A percentile compares a stretch with the other conserved stretches of the same genome.
Evolutionary conservation across 2,329 filamentous ascomycete genomes (phyloP).

Genomic region (Dothistroma septosporum): DNA sequence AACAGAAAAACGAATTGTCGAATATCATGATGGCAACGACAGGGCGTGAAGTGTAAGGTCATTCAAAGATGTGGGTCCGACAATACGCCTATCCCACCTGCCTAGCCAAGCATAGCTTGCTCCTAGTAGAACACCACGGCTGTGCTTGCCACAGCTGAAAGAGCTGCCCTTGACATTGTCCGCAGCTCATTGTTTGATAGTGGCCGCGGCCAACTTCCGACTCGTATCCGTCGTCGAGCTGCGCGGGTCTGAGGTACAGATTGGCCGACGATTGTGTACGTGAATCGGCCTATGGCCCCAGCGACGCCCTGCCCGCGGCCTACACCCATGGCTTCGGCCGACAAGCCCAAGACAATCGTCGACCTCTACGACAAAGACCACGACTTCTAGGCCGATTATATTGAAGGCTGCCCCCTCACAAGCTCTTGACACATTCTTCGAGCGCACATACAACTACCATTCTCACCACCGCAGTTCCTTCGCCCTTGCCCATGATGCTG

Average conservation of each 20-base stretch:
- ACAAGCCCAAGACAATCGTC: not conserved
- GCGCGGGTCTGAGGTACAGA: not conserved
- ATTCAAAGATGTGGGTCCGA: not conserved
- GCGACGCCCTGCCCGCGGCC: not conserved
- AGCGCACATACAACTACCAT: slow-evolving; percentile 28
- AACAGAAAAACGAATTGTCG: not conserved
- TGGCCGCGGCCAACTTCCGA: not conserved
- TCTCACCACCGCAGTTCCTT: slow-evolving; percentile 16
- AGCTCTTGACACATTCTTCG: slow-evolving; percentile 21
- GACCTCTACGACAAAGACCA: slow-evolving; percentile 12
- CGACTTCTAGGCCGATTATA: slow-evolving; percentile 28
- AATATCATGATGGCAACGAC: not conserved
- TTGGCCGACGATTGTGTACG: not conserved
- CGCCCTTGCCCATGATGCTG: slow-evolving; percentile 24
- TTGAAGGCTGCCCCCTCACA: slow-evolving; percentile 25
- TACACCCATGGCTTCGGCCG: not conserved
- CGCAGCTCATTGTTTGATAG: not conserved
- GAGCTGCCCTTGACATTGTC: not conserved
- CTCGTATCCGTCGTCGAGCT: not conserved
- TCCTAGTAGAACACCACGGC: not conserved
- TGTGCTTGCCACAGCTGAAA: not conserved
- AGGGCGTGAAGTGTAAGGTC: not conserved
- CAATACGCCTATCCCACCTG: slow-evolving; percentile 8
- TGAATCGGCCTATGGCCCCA: not conserved
- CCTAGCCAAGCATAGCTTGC: slow-evolving; percentile 8